These are phyloP conservation scores for Dichotomocladium elegans DNA, from an alignment of 371 early-diverging fungal genomes.

Conservation along the genomic window DNA sequence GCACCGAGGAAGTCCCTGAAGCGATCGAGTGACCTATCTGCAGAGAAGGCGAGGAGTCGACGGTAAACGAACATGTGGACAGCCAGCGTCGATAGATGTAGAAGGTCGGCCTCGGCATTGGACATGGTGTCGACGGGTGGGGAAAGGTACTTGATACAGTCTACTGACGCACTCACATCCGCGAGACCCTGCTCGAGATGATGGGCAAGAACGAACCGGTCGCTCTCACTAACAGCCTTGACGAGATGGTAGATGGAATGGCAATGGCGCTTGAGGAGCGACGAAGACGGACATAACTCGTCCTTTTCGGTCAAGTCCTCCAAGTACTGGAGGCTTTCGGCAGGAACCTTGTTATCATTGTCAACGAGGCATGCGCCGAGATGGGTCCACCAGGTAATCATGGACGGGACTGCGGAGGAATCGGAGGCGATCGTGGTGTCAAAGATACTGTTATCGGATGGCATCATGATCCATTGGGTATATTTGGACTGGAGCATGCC, in stretches of 20 bases:
- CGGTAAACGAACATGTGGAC: constrained; percentile 15
- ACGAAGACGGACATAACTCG: constrained; percentile 4
- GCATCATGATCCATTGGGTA: not conserved
- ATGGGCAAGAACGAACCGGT: not conserved
- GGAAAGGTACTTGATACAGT: constrained; percentile 18
- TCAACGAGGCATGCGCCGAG: constrained; percentile 22
- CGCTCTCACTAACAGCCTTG: constrained; percentile 10
- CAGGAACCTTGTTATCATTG: not conserved
- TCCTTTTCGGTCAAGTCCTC: not conserved
- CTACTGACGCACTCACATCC: constrained; percentile 15
- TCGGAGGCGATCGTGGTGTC: not conserved
- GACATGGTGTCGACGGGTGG: not conserved
- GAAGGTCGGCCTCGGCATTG: constrained; percentile 27
- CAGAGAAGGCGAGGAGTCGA: not conserved
- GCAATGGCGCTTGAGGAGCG: constrained; percentile 20
- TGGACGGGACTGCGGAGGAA: constrained; percentile 14
- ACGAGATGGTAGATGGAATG: constrained; percentile 16
- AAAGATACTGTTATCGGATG: not conserved
- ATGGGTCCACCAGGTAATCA: constrained; percentile 26
- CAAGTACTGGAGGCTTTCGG: not conserved
- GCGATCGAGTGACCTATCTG: not conserved
- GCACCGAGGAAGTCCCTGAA: no score
- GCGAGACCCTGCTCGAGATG: constrained; percentile 18
- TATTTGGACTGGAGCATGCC: constrained; percentile 9
- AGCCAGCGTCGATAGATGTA: constrained; percentile 23